Conservation (phyloP, 2,329 filamentous ascomycete species). For the Apiospora rasikravindrae region DNA sequence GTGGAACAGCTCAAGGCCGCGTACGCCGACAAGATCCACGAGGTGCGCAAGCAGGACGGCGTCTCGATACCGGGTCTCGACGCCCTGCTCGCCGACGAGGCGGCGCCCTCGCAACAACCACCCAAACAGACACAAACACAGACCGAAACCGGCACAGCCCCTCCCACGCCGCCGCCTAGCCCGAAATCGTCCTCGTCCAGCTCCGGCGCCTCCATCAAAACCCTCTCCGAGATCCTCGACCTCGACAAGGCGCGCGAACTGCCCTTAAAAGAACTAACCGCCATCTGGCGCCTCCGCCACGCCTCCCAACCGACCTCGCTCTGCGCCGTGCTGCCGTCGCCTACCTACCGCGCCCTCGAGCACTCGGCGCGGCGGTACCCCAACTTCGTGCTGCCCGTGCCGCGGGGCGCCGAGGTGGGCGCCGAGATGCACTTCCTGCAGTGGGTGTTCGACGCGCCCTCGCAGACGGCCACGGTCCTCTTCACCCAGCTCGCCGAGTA, state of each 20-base stretch:
- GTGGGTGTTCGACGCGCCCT: constrained; percentile 82
- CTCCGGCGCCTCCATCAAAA: constrained; percentile 43
- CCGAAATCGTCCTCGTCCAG: constrained; percentile 23
- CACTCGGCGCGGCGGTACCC: constrained; percentile 75
- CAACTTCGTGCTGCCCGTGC: constrained; percentile 89
- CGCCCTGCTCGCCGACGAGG: constrained; percentile 36
- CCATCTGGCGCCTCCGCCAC: constrained; percentile 89
- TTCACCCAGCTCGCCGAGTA: constrained; percentile 95
- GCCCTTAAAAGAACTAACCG: constrained; percentile 80
- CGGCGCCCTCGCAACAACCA: constrained; percentile 26
- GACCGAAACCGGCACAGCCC: constrained; percentile 32
- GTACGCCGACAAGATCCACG: constrained; percentile 83
- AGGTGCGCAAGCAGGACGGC: constrained; percentile 71
- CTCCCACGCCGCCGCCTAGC: constrained; percentile 27
- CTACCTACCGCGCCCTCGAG: constrained; percentile 77
- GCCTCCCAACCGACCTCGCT: constrained; percentile 74
- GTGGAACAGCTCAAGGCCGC: constrained; percentile 79
- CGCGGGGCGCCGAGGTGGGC: constrained; percentile 63
- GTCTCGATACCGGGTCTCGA: constrained; percentile 49
- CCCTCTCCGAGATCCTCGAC: constrained; percentile 68
- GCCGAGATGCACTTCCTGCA: constrained; percentile 97
- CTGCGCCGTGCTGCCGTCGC: constrained; percentile 79
- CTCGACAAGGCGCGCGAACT: constrained; percentile 76
- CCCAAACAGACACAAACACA: constrained; percentile 40
- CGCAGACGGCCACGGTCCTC: constrained; percentile 74